Evolutionary conservation across 306 rosid species (phyloP).

Genomic region (Prunus padus): DNA sequence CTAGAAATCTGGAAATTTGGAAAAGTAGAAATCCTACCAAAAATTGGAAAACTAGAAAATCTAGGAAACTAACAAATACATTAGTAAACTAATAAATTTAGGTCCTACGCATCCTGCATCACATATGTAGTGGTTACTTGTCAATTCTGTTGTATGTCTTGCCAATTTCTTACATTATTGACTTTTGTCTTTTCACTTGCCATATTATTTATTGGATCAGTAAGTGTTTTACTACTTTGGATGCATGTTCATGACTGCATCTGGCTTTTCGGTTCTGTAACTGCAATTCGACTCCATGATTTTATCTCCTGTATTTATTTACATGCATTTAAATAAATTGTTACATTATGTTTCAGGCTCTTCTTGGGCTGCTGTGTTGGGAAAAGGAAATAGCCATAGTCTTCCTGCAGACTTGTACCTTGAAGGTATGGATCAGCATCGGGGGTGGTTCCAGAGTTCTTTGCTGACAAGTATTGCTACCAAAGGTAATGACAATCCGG

Average conservation of each 20-base stretch:
- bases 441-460: constrained; percentile 99
- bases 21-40: no score
- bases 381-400: constrained; percentile 58
- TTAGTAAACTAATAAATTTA: no score
- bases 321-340: constrained; percentile 14
- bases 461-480: constrained; percentile 89
- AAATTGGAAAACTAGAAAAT: no score
- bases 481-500: constrained; percentile 54
- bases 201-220: not conserved
- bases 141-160: not conserved
- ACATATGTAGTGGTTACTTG: not conserved
- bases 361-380: constrained; percentile 97
- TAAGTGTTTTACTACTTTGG: constrained; percentile 1
- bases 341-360: constrained; percentile 70
- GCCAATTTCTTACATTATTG: not conserved
- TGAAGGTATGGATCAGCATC: constrained; percentile 99
- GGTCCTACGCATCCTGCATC: no score
- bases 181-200: not conserved
- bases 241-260: constrained; percentile 9
- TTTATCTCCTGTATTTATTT: constrained; percentile 19
- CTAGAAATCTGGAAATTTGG: no score
- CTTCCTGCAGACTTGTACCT: constrained; percentile 94
- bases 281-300: not conserved
- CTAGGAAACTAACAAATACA: no score
- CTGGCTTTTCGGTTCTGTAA: constrained; percentile 2